A percentile compares a stretch with the other conserved stretches of the same genome.
These are phyloP conservation scores for Tremella mesenterica DNA, from an alignment of 768 basidiomycete species.

Conservation along the genomic window DNA sequence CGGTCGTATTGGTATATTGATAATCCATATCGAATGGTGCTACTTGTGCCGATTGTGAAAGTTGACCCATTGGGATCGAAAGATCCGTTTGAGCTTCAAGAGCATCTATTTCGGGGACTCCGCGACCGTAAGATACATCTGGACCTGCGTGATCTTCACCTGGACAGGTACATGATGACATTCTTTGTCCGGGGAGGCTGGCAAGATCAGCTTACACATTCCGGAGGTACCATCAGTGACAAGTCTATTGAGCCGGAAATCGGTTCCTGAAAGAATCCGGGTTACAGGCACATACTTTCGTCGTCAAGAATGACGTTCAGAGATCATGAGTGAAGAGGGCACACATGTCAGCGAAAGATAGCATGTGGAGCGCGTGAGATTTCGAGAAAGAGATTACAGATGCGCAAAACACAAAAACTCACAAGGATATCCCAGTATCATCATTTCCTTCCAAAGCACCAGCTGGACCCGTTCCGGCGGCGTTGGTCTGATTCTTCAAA, in stretches of 20 bases:
- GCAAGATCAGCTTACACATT: not conserved
- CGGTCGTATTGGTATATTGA: constrained; percentile 44
- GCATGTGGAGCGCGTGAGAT: no score
- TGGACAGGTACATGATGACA: constrained; percentile 80
- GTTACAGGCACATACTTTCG: no score
- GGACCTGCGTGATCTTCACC: constrained; percentile 84
- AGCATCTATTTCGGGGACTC: constrained; percentile 82
- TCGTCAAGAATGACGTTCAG: no score
- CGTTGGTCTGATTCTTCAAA: constrained; percentile 45
- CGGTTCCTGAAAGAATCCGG: no score
- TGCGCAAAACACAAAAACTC: no score
- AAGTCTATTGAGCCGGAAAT: no score
- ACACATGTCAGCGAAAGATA: no score
- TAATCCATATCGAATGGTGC: constrained; percentile 68
- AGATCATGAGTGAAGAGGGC: no score
- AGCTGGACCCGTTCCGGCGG: constrained; percentile 23
- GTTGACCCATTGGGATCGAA: constrained; percentile 48
- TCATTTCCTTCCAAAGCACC: constrained; percentile 22
- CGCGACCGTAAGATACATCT: constrained; percentile 65
- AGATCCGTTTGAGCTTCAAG: constrained; percentile 63
- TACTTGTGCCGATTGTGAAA: constrained; percentile 69
- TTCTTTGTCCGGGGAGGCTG: constrained; percentile 68
- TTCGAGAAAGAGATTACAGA: no score
- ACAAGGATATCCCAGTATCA: constrained; percentile 30
- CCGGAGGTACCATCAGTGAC: not conserved